Percentiles rank a stretch among this genome's conserved stretches.
Conservation (phyloP, 352 stramenopile genomes). For the Globisporangium mamillatum region DNA sequence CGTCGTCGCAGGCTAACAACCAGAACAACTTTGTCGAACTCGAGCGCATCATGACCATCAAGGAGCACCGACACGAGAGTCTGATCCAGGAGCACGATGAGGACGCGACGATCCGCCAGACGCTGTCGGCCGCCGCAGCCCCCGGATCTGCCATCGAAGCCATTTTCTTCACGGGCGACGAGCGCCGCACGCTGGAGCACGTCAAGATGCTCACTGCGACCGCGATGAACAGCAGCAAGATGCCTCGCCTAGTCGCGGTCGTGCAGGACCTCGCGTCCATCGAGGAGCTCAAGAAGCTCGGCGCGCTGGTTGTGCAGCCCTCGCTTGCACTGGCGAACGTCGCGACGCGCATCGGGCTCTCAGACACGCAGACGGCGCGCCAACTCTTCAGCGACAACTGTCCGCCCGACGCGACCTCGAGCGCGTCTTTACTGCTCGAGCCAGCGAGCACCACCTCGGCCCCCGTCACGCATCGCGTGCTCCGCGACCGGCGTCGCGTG, state of each 20-base stretch:
- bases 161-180: not conserved
- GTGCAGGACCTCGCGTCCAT: not conserved
- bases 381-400: slow-evolving; percentile 4
- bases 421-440: not conserved
- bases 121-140: not conserved
- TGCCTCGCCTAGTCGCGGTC: not conserved
- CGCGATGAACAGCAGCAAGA: not conserved
- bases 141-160: not conserved
- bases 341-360: not conserved
- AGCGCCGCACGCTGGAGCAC: not conserved
- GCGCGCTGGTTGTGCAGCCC: not conserved
- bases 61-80: not conserved
- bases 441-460: not conserved
- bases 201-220: slow-evolving; percentile 8
- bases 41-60: not conserved
- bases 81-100: not conserved
- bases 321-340: not conserved
- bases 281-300: not conserved
- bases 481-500: slow-evolving; percentile 5
- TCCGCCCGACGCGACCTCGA: not conserved
- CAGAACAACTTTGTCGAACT: slow-evolving; percentile 3
- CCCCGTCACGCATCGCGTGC: not conserved
- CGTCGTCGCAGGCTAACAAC: not conserved
- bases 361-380: not conserved
- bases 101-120: slow-evolving; percentile 2